These are phyloP conservation scores for Penicillium sp. DNA, from an alignment of 2,329 filamentous ascomycete genomes.

Conservation along the genomic window DNA sequence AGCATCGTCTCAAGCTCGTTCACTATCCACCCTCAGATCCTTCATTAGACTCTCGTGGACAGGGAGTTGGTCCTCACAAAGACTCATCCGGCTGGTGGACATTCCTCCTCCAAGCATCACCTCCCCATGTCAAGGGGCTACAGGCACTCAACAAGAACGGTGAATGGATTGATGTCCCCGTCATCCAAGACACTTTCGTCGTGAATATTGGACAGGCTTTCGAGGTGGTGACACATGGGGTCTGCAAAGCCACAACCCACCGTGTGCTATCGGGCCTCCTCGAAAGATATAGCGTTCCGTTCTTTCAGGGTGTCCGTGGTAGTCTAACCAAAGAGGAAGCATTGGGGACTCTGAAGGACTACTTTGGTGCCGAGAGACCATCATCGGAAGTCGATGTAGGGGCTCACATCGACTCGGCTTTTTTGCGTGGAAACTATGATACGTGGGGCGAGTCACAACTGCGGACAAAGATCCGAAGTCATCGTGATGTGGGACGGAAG, in stretches of 20 bases:
- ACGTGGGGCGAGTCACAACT: slow-evolving; percentile 58
- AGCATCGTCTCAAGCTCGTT: slow-evolving; percentile 60
- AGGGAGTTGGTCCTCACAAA: slow-evolving; percentile 63
- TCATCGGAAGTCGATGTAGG: slow-evolving; percentile 38
- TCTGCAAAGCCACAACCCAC: slow-evolving; percentile 46
- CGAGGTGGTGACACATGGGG: slow-evolving; percentile 44
- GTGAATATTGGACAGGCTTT: slow-evolving; percentile 47
- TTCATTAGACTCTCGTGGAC: slow-evolving; percentile 24
- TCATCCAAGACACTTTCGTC: slow-evolving; percentile 41
- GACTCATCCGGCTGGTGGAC: slow-evolving; percentile 65
- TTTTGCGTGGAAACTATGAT: slow-evolving; percentile 51
- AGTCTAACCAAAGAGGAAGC: slow-evolving; percentile 48
- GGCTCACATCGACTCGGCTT: slow-evolving; percentile 48
- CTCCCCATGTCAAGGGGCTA: slow-evolving; percentile 47
- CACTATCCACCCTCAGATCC: slow-evolving; percentile 47
- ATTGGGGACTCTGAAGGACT: slow-evolving; percentile 36
- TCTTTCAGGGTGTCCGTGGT: slow-evolving; percentile 52
- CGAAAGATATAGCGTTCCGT: slow-evolving; percentile 43
- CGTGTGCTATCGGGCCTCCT: slow-evolving; percentile 46
- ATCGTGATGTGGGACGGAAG: slow-evolving; percentile 48
- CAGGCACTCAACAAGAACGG: slow-evolving; percentile 45
- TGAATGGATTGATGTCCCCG: slow-evolving; percentile 42
- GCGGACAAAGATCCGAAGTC: slow-evolving; percentile 55
- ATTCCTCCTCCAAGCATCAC: slow-evolving; percentile 60
- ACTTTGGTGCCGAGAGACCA: slow-evolving; percentile 34